phyloP scores from a whole-genome alignment of 2,329 filamentous ascomycete genomes.

The Ophiocordyceps camponoti-saundersi region DNA sequence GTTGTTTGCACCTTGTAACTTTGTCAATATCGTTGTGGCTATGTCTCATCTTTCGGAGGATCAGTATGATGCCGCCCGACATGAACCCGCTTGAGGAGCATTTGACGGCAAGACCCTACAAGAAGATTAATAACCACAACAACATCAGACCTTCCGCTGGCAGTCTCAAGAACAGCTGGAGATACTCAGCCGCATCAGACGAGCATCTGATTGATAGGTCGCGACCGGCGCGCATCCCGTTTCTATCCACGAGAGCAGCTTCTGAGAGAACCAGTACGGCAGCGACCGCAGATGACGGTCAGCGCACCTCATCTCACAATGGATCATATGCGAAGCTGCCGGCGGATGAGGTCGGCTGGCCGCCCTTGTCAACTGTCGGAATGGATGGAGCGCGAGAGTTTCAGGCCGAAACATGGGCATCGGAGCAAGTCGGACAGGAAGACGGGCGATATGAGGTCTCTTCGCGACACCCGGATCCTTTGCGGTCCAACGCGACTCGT shows the following conservation, averaged over 20 bases:
- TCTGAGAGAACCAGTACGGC: conserved; percentile 18
- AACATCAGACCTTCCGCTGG: conserved; percentile 5
- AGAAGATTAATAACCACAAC: conserved; percentile 56
- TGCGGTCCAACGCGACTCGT: too few species aligned
- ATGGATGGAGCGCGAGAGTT: too few species aligned
- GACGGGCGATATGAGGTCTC: too few species aligned
- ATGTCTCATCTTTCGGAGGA: conserved; percentile 63
- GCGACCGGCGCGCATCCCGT: conserved; percentile 47
- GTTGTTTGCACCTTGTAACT: conserved; percentile 53
- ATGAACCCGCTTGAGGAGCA: conserved; percentile 89
- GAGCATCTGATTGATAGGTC: conserved; percentile 25
- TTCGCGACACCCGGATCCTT: too few species aligned
- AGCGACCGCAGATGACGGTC: neutral
- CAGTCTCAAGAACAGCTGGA: conserved; percentile 37
- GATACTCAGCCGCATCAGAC: conserved; percentile 22
- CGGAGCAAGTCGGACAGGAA: too few species aligned
- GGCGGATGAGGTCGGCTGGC: conserved; percentile 31
- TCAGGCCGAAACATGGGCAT: too few species aligned
- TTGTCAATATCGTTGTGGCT: conserved; percentile 59
- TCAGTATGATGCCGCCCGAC: conserved; percentile 69
- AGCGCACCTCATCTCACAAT: neutral
- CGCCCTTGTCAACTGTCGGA: neutral
- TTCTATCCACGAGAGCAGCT: conserved; percentile 57
- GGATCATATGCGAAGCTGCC: conserved; percentile 32
- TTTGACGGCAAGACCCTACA: conserved; percentile 51